Evolutionary conservation across 148 eudicot genomes (phyloP).

Genomic region (Cornus suecica): DNA sequence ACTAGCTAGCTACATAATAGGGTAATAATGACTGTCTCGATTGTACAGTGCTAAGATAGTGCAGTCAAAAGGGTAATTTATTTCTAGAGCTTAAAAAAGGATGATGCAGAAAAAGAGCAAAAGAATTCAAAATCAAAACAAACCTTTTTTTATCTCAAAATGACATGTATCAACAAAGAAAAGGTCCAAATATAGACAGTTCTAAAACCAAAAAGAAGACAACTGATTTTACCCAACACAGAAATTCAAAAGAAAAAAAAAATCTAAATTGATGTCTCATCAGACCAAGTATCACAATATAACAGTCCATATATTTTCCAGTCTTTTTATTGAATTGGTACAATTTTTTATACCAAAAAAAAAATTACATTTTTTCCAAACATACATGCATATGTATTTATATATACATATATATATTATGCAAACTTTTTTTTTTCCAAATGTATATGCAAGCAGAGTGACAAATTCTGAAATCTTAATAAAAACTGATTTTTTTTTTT

Average conservation of each 20-base stretch:
- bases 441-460: too few species aligned
- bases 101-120: conserved; percentile 22
- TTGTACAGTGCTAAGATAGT: conserved; percentile 2
- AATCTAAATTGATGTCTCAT: too few species aligned
- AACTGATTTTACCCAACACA: not conserved
- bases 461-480: not conserved
- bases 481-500: not conserved
- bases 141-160: conserved; percentile 13
- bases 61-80: conserved; percentile 11
- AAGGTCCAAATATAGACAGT: not conserved
- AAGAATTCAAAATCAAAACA: conserved; percentile 18
- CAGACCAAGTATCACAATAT: not conserved
- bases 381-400: too few species aligned
- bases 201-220: too few species aligned
- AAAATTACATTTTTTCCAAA: too few species aligned
- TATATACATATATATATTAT: not conserved
- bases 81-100: conserved; percentile 14
- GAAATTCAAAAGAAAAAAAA: not conserved
- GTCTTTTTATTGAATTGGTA: not conserved
- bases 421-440: not conserved
- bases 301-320: not conserved
- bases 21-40: not conserved
- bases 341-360: too few species aligned
- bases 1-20: not conserved
- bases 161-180: not conserved